A percentile compares a stretch with the other conserved stretches of the same genome.
Conservation (phyloP, 805 yeast species). For the Yarrowia sp. region DNA sequence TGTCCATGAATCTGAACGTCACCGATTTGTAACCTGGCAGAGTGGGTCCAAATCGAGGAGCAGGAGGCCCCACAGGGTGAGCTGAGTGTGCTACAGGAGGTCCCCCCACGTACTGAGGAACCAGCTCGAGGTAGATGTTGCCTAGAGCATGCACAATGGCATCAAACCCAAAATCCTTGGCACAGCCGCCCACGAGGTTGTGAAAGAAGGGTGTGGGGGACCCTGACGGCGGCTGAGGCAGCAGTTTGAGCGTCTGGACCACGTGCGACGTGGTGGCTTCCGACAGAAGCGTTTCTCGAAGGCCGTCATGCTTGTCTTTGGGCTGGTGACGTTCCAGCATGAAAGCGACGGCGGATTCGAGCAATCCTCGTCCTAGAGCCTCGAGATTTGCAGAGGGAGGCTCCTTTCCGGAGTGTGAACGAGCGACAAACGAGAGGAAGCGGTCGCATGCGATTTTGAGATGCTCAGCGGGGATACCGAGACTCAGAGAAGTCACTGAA, state of each 20-base stretch:
- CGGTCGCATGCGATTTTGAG: slow-evolving; percentile 20
- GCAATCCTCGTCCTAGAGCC: not conserved
- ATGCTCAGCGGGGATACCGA: slow-evolving; percentile 7
- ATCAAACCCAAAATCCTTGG: slow-evolving; percentile 78
- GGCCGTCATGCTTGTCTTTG: not conserved
- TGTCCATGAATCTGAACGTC: slow-evolving; percentile 37
- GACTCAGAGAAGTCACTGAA: slow-evolving; percentile 5
- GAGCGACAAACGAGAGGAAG: slow-evolving; percentile 1
- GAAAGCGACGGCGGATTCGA: slow-evolving; percentile 12
- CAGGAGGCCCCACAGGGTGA: not conserved
- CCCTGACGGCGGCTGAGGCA: not conserved
- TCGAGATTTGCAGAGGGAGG: slow-evolving; percentile 4
- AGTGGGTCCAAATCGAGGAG: slow-evolving; percentile 9
- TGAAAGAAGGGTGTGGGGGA: not conserved
- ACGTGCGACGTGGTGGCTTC: slow-evolving; percentile 29
- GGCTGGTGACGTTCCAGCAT: slow-evolving; percentile 23
- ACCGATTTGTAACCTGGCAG: slow-evolving; percentile 32
- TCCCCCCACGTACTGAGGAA: not conserved
- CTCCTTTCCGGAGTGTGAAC: slow-evolving; percentile 6
- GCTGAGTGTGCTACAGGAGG: no score
- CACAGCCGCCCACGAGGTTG: slow-evolving; percentile 17
- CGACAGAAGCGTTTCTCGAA: slow-evolving; percentile 29
- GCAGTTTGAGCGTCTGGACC: slow-evolving; percentile 23
- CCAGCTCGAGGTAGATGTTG: slow-evolving; percentile 60
- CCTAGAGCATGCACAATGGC: slow-evolving; percentile 60